Percentiles rank a stretch among this genome's conserved stretches.
phyloP scores from a whole-genome alignment of 2,329 filamentous ascomycete genomes.

The Ophiostoma novo-ulmi region DNA sequence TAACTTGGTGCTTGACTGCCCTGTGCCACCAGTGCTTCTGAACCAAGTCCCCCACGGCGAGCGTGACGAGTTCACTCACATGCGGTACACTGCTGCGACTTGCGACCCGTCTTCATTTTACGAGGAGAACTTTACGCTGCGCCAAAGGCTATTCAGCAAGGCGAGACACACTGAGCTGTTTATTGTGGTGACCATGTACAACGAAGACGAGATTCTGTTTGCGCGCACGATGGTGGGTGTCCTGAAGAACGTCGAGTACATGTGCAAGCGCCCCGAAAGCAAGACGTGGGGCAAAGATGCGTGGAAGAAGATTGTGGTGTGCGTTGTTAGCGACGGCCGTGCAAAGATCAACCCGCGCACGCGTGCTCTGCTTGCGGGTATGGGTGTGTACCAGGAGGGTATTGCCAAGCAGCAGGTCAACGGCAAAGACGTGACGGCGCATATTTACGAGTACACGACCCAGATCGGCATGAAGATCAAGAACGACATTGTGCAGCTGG shows the following conservation, averaged over 20 bases:
- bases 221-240: conserved; percentile 94
- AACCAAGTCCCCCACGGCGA: conserved; percentile 87
- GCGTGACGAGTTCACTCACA: conserved; percentile 85
- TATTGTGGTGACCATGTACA: conserved; percentile 98
- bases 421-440: conserved; percentile 88
- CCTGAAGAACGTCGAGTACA: conserved; percentile 98
- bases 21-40: conserved; percentile 80
- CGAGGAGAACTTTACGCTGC: conserved; percentile 81
- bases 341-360: conserved; percentile 94
- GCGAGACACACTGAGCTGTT: conserved; percentile 90
- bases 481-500: conserved; percentile 78
- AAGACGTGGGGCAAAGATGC: conserved; percentile 98
- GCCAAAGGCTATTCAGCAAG: conserved; percentile 88
- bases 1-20: conserved; percentile 94
- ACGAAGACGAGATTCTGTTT: conserved; percentile 94
- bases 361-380: conserved; percentile 78
- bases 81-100: conserved; percentile 91
- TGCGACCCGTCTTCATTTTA: conserved; percentile 88
- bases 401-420: conserved; percentile 99
- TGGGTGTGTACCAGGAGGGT: conserved; percentile 96
- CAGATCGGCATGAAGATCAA: conserved; percentile 85
- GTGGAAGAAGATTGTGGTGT: conserved; percentile 99
- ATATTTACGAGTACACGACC: conserved; percentile 94
- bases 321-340: conserved; percentile 93
- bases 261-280: conserved; percentile 88